Evolutionary conservation across 441 rosid species (phyloP).

Genomic region (Monsonia emarginata): DNA sequence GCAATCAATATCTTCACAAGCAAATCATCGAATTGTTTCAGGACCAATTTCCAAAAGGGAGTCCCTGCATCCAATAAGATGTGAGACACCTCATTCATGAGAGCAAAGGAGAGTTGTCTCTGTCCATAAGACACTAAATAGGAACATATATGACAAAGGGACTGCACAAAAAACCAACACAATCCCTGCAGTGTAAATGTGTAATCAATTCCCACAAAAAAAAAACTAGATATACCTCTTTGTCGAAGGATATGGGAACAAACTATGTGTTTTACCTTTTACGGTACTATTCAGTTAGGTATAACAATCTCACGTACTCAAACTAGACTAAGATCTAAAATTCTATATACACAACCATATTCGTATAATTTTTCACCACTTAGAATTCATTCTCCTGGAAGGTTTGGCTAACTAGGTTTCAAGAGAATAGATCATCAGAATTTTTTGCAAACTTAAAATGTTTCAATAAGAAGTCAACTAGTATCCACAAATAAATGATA

Average conservation of each 20-base stretch:
- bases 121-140: neutral
- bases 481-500: neutral
- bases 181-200: neutral
- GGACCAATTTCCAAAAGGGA: slow-evolving; percentile 90
- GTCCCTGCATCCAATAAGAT: slow-evolving; percentile 54
- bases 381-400: neutral
- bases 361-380: neutral
- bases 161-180: neutral
- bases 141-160: neutral
- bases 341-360: neutral
- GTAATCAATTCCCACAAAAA: neutral
- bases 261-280: neutral
- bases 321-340: neutral
- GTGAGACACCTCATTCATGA: slow-evolving; percentile 9
- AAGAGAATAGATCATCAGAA: neutral
- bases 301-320: neutral
- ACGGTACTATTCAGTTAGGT: no score
- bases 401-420: neutral
- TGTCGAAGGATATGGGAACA: neutral
- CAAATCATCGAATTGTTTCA: slow-evolving; percentile 95
- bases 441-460: neutral
- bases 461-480: neutral
- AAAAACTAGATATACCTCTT: neutral
- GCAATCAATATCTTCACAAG: slow-evolving; percentile 95
- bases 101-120: neutral